Percentiles rank a stretch among this genome's conserved stretches.
Conservation (phyloP, 1,139 yeast species). For the Geotrichum bryndzae region DNA sequence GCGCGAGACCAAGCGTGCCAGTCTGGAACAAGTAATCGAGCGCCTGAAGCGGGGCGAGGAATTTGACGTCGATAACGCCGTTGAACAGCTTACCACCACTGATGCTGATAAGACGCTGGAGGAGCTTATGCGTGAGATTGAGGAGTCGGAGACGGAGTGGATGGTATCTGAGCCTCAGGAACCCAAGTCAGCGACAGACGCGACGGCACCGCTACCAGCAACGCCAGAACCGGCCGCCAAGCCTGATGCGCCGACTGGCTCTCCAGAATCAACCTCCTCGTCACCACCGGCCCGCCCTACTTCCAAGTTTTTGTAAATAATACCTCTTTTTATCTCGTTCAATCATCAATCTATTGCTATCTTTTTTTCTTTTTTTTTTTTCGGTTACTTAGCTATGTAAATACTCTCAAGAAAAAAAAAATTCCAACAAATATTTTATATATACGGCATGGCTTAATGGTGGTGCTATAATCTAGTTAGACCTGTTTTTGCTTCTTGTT, state of each 20-base stretch:
- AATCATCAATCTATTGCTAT: not conserved
- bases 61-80: slow-evolving; percentile 11
- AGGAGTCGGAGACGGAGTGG: slow-evolving; percentile 18
- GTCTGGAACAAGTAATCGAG: not conserved
- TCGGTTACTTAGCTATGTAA: not conserved
- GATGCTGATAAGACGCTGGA: slow-evolving; percentile 16
- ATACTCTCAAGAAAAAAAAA: not conserved
- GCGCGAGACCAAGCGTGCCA: slow-evolving; percentile 5
- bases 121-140: slow-evolving; percentile 16
- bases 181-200: not conserved
- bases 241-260: not conserved
- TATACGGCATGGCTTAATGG: not conserved
- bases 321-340: not conserved
- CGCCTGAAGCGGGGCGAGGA: slow-evolving; percentile 8
- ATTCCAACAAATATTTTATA: too few relatives aligned
- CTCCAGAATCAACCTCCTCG: not conserved
- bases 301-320: slow-evolving; percentile 3
- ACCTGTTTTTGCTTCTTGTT: not conserved
- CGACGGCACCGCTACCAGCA: not conserved
- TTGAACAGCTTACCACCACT: slow-evolving; percentile 5
- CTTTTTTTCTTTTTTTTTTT: not conserved
- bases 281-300: not conserved
- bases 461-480: not conserved
- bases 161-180: slow-evolving; percentile 14
- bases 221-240: not conserved